A percentile compares a stretch with the other conserved stretches of the same genome.
Evolutionary conservation across 2,329 filamentous ascomycete genomes (phyloP).

Genomic region (Conoideocrella luteorostrata): DNA sequence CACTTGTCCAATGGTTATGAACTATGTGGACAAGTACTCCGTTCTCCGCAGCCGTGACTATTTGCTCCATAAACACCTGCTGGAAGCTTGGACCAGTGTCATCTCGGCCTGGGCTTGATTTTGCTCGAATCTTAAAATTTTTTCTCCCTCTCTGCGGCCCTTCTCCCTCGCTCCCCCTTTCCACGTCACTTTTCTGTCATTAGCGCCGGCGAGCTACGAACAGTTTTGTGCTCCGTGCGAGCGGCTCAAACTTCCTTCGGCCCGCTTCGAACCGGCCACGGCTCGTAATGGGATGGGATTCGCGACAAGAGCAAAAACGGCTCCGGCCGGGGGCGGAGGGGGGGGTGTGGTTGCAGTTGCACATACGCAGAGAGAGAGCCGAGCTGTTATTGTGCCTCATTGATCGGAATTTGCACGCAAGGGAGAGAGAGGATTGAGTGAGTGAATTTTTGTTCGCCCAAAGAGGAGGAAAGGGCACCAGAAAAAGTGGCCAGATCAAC

Average conservation of each 20-base stretch:
- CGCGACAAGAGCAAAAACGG: neutral
- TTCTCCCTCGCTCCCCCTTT: neutral
- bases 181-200: neutral
- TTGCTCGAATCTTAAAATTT: neutral
- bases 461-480: neutral
- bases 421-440: too few species aligned
- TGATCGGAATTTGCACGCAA: too few species aligned
- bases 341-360: neutral
- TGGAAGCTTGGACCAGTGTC: neutral
- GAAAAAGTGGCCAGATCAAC: neutral
- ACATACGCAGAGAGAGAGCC: neutral
- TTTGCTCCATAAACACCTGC: neutral
- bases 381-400: too few species aligned
- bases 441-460: neutral
- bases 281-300: neutral
- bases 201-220: neutral
- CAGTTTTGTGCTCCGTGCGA: neutral
- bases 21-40: too few species aligned
- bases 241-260: neutral
- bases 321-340: too few species aligned
- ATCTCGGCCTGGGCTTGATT: neutral
- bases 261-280: neutral
- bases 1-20: too few species aligned
- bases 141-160: neutral
- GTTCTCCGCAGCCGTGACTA: neutral